These are phyloP conservation scores for Echites panduratus DNA, from an alignment of 257 asterid species.

Conservation along the genomic window DNA sequence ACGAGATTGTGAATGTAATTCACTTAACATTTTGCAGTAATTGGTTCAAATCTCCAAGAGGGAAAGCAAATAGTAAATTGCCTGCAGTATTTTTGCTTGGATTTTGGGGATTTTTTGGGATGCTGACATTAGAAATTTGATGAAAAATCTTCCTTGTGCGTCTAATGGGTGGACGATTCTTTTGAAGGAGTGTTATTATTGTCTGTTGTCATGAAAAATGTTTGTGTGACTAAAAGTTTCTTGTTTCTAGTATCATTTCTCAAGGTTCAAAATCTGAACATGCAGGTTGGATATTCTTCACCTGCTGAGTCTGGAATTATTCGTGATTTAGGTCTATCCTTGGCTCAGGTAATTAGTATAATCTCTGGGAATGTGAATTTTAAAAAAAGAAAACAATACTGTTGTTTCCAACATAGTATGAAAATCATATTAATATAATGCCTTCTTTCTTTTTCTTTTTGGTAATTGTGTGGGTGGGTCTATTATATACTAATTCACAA, in stretches of 20 bases:
- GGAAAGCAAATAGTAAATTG: neutral
- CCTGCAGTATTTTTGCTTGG: neutral
- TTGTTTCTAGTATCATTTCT: neutral
- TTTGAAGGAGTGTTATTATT: neutral
- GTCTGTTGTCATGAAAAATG: neutral
- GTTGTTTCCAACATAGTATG: neutral
- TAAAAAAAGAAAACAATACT: neutral
- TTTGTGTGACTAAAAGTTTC: neutral
- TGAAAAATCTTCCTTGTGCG: neutral
- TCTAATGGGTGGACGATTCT: too few relatives aligned
- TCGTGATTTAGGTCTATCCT: conserved; percentile 57
- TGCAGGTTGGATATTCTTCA: conserved; percentile 78
- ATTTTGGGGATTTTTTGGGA: neutral
- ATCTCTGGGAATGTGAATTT: neutral
- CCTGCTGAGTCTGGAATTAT: conserved; percentile 77
- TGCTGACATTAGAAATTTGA: neutral
- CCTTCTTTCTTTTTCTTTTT: too few relatives aligned
- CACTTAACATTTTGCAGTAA: neutral
- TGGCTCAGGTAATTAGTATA: conserved; percentile 50
- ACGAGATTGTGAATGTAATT: neutral
- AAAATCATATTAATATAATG: neutral
- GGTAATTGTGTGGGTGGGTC: too few relatives aligned
- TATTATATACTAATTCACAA: neutral
- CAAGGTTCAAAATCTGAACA: neutral
- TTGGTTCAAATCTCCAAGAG: neutral